phyloP scores from a whole-genome alignment of 495 filamentous ascomycete species.

The Delitschia confertaspora region DNA sequence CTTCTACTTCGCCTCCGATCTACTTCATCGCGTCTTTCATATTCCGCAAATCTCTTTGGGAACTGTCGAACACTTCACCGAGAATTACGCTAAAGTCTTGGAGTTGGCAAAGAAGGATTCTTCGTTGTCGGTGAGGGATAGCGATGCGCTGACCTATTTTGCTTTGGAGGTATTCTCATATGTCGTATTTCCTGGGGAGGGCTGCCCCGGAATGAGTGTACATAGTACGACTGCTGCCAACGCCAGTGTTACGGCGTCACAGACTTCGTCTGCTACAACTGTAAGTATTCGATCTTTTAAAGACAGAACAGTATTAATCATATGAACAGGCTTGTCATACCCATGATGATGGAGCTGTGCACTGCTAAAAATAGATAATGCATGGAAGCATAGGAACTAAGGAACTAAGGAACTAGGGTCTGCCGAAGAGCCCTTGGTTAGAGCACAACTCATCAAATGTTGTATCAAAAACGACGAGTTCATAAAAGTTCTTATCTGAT shows the following conservation, averaged over 20 bases:
- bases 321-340: conserved; percentile 28
- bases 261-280: conserved; percentile 10
- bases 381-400: too few relatives aligned
- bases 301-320: not conserved
- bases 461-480: too few relatives aligned
- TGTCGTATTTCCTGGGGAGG: conserved; percentile 44
- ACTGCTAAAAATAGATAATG: too few relatives aligned
- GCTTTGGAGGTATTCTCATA: conserved; percentile 50
- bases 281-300: conserved; percentile 1
- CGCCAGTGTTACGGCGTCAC: conserved; percentile 1
- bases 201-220: conserved; percentile 39
- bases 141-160: conserved; percentile 49
- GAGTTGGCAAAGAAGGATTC: conserved; percentile 37
- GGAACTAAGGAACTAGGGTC: too few relatives aligned
- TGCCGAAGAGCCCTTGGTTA: too few relatives aligned
- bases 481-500: too few relatives aligned
- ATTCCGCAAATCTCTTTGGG: conserved; percentile 45
- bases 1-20: conserved; percentile 48
- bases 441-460: too few relatives aligned
- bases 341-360: conserved; percentile 26
- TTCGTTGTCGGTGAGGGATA: conserved; percentile 40
- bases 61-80: conserved; percentile 48
- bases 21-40: conserved; percentile 51
- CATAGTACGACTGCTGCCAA: conserved; percentile 7
- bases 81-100: conserved; percentile 42